A percentile compares a stretch with the other conserved stretches of the same genome.
phyloP scores from a whole-genome alignment of 2,329 filamentous ascomycete species.

The Sclerotinia minor region DNA sequence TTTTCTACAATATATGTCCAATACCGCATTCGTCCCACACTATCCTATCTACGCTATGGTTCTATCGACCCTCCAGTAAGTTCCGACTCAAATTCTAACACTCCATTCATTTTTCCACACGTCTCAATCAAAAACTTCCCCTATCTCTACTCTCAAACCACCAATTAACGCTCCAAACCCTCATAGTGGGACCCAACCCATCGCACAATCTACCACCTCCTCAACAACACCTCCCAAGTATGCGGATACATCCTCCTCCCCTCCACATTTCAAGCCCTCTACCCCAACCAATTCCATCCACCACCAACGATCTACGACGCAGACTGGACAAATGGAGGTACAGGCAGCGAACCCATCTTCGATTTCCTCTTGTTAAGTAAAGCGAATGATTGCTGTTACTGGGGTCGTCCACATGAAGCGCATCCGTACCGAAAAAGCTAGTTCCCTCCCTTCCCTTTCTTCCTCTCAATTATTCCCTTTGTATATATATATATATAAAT shows the following conservation, averaged over 20 bases:
- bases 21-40: conserved; percentile 3
- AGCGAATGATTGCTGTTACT: conserved; percentile 9
- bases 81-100: neutral
- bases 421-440: neutral
- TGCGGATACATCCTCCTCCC: conserved; percentile 10
- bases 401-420: neutral
- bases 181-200: conserved; percentile 5
- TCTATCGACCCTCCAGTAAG: conserved; percentile 7
- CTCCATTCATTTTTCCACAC: neutral
- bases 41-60: conserved; percentile 1
- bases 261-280: neutral
- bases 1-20: conserved; percentile 10
- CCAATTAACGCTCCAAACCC: neutral
- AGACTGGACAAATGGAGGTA: neutral
- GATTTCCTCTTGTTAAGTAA: conserved; percentile 3
- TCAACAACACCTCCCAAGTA: neutral
- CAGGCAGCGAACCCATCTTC: conserved; percentile 2
- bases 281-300: neutral
- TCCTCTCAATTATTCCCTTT: neutral
- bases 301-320: neutral
- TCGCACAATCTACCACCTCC: conserved; percentile 11
- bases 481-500: too few species aligned
- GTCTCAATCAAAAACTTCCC: neutral
- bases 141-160: neutral
- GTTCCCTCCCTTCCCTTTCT: neutral